Percentiles rank a stretch among this genome's conserved stretches.
Evolutionary conservation across 2,329 filamentous ascomycete genomes (phyloP).

Genomic region (Dryadomyces quercivorus): DNA sequence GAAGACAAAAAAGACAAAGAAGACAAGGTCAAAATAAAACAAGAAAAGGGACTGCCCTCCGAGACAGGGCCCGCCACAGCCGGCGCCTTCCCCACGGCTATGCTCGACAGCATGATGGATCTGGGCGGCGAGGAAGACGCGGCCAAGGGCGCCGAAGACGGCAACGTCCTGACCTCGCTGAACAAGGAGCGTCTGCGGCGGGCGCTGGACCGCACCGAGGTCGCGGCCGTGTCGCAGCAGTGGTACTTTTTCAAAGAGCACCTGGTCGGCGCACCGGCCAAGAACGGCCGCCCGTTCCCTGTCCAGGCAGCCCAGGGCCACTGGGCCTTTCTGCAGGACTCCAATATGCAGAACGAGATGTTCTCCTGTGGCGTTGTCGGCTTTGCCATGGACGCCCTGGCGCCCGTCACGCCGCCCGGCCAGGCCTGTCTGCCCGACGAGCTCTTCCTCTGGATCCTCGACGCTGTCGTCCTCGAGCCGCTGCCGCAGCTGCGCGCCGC

Average conservation of each 20-base stretch:
- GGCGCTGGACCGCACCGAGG: constrained; percentile 38
- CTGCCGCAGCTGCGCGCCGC: constrained; percentile 37
- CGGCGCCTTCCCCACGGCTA: constrained; percentile 14
- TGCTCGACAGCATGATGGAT: constrained; percentile 19
- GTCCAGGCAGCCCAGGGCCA: constrained; percentile 21
- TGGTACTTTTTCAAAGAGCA: constrained; percentile 40
- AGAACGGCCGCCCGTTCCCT: constrained; percentile 23
- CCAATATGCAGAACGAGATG: constrained; percentile 40
- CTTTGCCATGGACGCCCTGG: constrained; percentile 26
- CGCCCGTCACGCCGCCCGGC: neutral
- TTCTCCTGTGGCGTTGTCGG: constrained; percentile 52
- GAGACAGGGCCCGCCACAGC: neutral
- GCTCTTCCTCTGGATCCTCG: constrained; percentile 53
- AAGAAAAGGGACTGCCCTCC: no score
- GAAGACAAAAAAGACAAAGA: no score
- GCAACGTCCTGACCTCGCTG: neutral
- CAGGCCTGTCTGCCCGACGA: constrained; percentile 44
- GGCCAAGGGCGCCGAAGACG: neutral
- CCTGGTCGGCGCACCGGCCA: constrained; percentile 13
- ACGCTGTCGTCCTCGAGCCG: constrained; percentile 43
- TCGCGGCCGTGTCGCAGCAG: constrained; percentile 21
- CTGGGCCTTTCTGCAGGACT: constrained; percentile 37
- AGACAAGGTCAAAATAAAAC: no score
- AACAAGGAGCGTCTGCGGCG: constrained; percentile 27
- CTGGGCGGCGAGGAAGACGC: constrained; percentile 1